phyloP scores from a whole-genome alignment of 495 filamentous ascomycete genomes.

The Lichenothelia convexa region DNA sequence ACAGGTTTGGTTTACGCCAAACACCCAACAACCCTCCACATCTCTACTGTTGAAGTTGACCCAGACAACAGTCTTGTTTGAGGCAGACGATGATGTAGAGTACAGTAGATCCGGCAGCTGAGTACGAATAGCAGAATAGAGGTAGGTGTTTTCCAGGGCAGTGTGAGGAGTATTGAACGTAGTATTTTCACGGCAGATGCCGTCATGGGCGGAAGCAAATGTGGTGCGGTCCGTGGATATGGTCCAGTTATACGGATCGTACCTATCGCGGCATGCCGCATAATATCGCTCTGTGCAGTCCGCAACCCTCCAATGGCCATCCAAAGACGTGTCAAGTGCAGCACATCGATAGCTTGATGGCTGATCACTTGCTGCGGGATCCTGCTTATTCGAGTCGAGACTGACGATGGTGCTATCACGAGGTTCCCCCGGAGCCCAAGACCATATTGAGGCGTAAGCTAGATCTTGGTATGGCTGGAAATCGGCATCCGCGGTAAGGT shows the following conservation, averaged over 20 bases:
- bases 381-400: no score
- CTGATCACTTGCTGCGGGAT: neutral
- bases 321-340: slow-evolving; percentile 19
- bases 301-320: slow-evolving; percentile 35
- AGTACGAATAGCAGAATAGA: slow-evolving; percentile 20
- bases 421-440: slow-evolving; percentile 39
- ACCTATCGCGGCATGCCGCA: slow-evolving; percentile 34
- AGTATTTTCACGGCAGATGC: slow-evolving; percentile 8
- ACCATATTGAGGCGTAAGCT: slow-evolving; percentile 35
- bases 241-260: slow-evolving; percentile 35
- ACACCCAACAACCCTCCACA: slow-evolving; percentile 38
- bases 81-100: slow-evolving; percentile 9
- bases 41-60: slow-evolving; percentile 42
- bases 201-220: slow-evolving; percentile 28
- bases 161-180: slow-evolving; percentile 36
- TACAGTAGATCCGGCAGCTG: slow-evolving; percentile 11
- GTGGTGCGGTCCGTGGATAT: slow-evolving; percentile 23
- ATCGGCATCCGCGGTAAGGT: slow-evolving; percentile 30
- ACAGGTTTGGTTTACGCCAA: slow-evolving; percentile 32
- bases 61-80: slow-evolving; percentile 24
- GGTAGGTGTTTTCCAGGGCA: slow-evolving; percentile 41
- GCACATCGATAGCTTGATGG: slow-evolving; percentile 25
- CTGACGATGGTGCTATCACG: slow-evolving; percentile 21
- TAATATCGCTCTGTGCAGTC: slow-evolving; percentile 33
- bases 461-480: slow-evolving; percentile 30